Evolutionary conservation across 768 basidiomycete species (phyloP).

Genomic region (Naganishia onofrii): DNA sequence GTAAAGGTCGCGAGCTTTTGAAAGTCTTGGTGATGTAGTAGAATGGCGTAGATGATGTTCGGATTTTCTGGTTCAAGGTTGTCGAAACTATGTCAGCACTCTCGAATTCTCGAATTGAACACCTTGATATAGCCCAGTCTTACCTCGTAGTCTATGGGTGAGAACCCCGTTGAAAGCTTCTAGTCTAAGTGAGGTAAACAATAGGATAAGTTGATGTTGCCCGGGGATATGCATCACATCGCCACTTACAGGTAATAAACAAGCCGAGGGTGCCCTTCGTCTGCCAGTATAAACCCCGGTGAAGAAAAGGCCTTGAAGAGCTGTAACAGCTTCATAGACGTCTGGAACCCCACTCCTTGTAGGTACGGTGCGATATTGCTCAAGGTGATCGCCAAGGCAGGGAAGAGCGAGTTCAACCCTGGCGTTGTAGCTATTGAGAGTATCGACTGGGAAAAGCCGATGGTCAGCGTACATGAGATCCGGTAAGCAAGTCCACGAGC

Average conservation of each 20-base stretch:
- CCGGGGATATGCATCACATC: background rate
- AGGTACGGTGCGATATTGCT: constrained; percentile 86
- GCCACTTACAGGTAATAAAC: constrained; percentile 78
- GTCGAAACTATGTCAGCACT: background rate
- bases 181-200: constrained; percentile 58
- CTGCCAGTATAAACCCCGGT: constrained; percentile 81
- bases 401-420: constrained; percentile 81
- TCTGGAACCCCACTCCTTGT: constrained; percentile 72
- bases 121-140: background rate
- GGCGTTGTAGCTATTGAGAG: constrained; percentile 87
- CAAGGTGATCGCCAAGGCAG: constrained; percentile 83
- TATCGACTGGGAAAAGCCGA: constrained; percentile 64
- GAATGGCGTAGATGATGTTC: constrained; percentile 78
- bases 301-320: constrained; percentile 88
- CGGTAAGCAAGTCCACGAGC: constrained; percentile 4
- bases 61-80: constrained; percentile 64
- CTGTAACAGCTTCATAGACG: constrained; percentile 79
- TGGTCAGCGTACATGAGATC: constrained; percentile 25
- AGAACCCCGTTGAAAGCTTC: constrained; percentile 88
- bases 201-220: background rate
- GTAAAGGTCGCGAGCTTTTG: constrained; percentile 91
- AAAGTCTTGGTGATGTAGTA: constrained; percentile 78
- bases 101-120: too few species aligned
- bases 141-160: constrained; percentile 63
- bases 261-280: constrained; percentile 90